Conservation (phyloP, 805 yeast genomes). For the Starmera dryadoides region DNA sequence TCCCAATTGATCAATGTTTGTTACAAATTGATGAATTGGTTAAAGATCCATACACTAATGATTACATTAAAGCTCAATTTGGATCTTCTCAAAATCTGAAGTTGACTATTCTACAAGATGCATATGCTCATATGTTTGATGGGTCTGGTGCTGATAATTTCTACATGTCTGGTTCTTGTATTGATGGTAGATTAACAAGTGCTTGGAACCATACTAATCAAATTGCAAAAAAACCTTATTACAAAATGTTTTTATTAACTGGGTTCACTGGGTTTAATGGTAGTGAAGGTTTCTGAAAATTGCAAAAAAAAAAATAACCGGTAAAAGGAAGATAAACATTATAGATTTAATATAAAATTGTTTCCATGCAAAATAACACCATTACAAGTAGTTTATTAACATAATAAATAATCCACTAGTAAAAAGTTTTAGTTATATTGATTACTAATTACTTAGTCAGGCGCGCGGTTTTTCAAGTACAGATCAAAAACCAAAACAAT, state of each 20-base stretch:
- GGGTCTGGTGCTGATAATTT: slow-evolving; percentile 83
- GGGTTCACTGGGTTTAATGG: slow-evolving; percentile 78
- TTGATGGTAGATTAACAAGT: slow-evolving; percentile 73
- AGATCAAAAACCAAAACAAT: too few species aligned
- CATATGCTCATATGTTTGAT: slow-evolving; percentile 46
- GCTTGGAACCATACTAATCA: slow-evolving; percentile 82
- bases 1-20: slow-evolving; percentile 60
- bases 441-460: too few species aligned
- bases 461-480: too few species aligned
- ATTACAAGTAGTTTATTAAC: too few species aligned
- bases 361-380: too few species aligned
- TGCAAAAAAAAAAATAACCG: too few species aligned
- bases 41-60: slow-evolving; percentile 37
- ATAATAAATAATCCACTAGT: too few species aligned
- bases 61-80: slow-evolving; percentile 53
- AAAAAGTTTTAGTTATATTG: too few species aligned
- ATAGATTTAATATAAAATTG: too few species aligned
- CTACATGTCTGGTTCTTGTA: slow-evolving; percentile 79
- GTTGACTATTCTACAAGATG: slow-evolving; percentile 32
- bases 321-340: too few species aligned
- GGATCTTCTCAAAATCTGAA: slow-evolving; percentile 48
- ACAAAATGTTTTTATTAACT: slow-evolving; percentile 49
- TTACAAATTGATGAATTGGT: slow-evolving; percentile 46
- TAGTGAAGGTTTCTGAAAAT: slow-evolving; percentile 44
- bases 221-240: slow-evolving; percentile 60